Percentiles rank a stretch among this genome's conserved stretches.
Evolutionary conservation across 257 asterid species (phyloP).

Genomic region (Buddleja alternifolia): DNA sequence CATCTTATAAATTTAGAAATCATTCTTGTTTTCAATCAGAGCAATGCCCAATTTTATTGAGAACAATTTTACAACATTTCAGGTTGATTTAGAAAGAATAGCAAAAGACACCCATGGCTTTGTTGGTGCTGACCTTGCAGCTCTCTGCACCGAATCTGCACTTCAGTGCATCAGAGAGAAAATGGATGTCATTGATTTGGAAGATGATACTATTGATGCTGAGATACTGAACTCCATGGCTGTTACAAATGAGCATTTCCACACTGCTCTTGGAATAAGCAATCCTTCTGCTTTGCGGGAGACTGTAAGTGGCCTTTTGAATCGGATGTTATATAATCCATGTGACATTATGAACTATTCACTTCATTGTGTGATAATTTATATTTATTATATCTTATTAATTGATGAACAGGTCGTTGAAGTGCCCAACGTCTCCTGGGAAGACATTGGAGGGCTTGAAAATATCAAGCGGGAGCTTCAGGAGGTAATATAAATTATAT

Average conservation of each 20-base stretch:
- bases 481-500: slow-evolving; percentile 40
- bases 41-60: background rate
- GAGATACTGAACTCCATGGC: slow-evolving; percentile 64
- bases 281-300: slow-evolving; percentile 66
- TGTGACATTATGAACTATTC: slow-evolving; percentile 3
- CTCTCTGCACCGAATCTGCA: slow-evolving; percentile 69
- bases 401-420: slow-evolving; percentile 48
- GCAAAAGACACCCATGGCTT: slow-evolving; percentile 55
- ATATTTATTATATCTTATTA: background rate
- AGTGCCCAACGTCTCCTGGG: slow-evolving; percentile 54
- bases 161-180: slow-evolving; percentile 65
- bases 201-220: slow-evolving; percentile 60
- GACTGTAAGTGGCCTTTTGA: slow-evolving; percentile 45
- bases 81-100: slow-evolving; percentile 62
- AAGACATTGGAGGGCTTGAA: slow-evolving; percentile 63
- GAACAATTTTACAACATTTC: slow-evolving; percentile 17
- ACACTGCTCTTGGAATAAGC: slow-evolving; percentile 69
- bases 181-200: slow-evolving; percentile 65
- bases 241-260: slow-evolving; percentile 65
- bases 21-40: slow-evolving; percentile 1
- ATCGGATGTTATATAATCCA: background rate
- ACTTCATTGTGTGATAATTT: slow-evolving; percentile 8
- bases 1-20: slow-evolving; percentile 8
- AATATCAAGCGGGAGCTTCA: slow-evolving; percentile 62
- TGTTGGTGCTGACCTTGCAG: slow-evolving; percentile 68